phyloP scores from a whole-genome alignment of 768 basidiomycete genomes.

The Suillus discolor region DNA sequence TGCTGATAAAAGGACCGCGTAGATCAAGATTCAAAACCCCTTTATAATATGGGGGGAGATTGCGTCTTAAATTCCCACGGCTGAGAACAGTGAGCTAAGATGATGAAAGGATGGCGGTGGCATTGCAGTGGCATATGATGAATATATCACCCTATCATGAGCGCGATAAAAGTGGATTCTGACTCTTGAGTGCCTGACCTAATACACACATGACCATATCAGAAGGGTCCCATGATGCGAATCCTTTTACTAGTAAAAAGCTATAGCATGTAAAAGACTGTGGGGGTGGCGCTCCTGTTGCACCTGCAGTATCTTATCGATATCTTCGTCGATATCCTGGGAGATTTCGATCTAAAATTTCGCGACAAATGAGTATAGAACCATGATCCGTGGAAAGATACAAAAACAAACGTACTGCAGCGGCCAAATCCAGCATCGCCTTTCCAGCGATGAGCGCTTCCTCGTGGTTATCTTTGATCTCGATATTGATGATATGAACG shows the following conservation, averaged over 20 bases:
- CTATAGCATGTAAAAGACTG: constrained; percentile 86
- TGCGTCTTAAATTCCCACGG: constrained; percentile 69
- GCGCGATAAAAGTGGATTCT: too few species aligned
- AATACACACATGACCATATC: not conserved
- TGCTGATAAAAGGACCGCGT: constrained; percentile 1
- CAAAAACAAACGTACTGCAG: constrained; percentile 64
- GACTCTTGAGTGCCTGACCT: not conserved
- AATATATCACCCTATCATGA: not conserved
- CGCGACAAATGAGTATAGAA: not conserved
- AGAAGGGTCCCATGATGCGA: not conserved
- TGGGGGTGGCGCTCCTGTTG: constrained; percentile 95
- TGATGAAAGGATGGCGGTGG: not conserved
- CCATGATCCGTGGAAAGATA: not conserved
- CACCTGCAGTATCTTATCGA: constrained; percentile 78
- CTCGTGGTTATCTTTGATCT: constrained; percentile 99
- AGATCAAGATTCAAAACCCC: constrained; percentile 13
- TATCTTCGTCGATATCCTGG: constrained; percentile 88
- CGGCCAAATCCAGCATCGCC: constrained; percentile 90
- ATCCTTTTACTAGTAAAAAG: constrained; percentile 67
- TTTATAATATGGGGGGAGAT: constrained; percentile 31
- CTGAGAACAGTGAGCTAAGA: not conserved
- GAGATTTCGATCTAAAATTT: constrained; percentile 74
- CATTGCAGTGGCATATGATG: too few species aligned
- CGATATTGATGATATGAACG: constrained; percentile 95
- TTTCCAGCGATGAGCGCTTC: constrained; percentile 96